These are phyloP conservation scores for Coemansia sp. DNA, from an alignment of 192 early-diverging fungal genomes.

Conservation along the genomic window DNA sequence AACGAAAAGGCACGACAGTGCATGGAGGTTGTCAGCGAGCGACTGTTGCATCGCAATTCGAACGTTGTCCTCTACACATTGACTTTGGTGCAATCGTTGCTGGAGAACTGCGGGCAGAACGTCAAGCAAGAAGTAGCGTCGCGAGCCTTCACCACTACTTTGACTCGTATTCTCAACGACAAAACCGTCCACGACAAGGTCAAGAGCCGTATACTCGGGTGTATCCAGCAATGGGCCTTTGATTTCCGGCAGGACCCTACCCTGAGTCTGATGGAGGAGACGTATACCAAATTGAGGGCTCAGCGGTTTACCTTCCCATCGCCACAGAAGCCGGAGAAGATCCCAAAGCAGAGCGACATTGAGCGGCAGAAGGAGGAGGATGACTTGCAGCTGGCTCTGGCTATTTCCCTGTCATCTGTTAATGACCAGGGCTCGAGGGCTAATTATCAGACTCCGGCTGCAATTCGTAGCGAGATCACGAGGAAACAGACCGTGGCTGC, in stretches of 20 bases:
- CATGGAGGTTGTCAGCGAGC: conserved; percentile 69
- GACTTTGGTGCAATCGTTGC: conserved; percentile 80
- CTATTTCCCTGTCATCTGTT: conserved; percentile 76
- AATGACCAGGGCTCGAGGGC: conserved; percentile 1
- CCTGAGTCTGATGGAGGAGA: conserved; percentile 79
- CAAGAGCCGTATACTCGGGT: conserved; percentile 75
- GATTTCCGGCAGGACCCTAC: conserved; percentile 77
- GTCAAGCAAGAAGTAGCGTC: conserved; percentile 86
- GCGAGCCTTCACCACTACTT: conserved; percentile 75
- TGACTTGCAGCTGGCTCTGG: conserved; percentile 88
- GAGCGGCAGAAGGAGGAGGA: conserved; percentile 94
- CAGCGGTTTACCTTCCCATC: conserved; percentile 67
- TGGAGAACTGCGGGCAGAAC: conserved; percentile 84
- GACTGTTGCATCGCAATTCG: conserved; percentile 74
- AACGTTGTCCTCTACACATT: conserved; percentile 73
- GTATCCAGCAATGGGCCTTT: conserved; percentile 90
- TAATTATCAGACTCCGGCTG: conserved; percentile 39
- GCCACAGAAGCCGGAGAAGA: conserved; percentile 81
- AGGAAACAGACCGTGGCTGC: conserved; percentile 42
- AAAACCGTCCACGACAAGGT: conserved; percentile 79
- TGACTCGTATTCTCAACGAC: conserved; percentile 73
- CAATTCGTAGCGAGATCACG: conserved; percentile 50
- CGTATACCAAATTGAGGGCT: conserved; percentile 55
- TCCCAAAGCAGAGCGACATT: conserved; percentile 63
- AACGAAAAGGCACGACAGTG: conserved; percentile 61